Conservation (phyloP, 805 yeast genomes). For the Nakazawaea siamensis region DNA sequence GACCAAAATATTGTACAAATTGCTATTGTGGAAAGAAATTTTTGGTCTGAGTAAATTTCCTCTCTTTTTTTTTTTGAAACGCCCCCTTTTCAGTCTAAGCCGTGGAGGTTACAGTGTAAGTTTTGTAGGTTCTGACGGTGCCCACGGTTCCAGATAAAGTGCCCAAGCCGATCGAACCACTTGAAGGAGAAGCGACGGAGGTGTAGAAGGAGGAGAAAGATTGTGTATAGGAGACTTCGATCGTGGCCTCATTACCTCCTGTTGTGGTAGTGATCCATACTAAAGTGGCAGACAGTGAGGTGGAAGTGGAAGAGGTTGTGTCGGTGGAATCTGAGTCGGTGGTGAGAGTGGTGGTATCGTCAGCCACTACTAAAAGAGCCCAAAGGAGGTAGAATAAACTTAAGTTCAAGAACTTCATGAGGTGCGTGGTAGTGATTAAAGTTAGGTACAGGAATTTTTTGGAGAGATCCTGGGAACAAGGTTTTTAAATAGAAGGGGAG, state of each 20-base stretch:
- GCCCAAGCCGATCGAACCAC: slow-evolving; percentile 78
- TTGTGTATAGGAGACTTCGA: slow-evolving; percentile 45
- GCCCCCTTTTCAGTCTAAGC: no score
- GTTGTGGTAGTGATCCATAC: slow-evolving; percentile 47
- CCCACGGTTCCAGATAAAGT: slow-evolving; percentile 64
- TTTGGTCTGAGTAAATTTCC: no score
- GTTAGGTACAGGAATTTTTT: no score
- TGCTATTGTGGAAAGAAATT: no score
- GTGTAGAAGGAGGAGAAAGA: slow-evolving; percentile 34
- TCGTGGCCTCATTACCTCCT: slow-evolving; percentile 32
- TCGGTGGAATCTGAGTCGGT: slow-evolving; percentile 2
- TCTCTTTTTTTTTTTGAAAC: no score
- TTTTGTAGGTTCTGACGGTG: slow-evolving; percentile 32
- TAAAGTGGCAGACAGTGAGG: slow-evolving; percentile 13
- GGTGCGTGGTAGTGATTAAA: background rate
- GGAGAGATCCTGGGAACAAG: no score
- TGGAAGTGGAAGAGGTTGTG: slow-evolving; percentile 5
- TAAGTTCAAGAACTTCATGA: no score
- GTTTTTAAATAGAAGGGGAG: no score
- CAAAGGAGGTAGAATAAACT: background rate
- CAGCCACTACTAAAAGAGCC: background rate
- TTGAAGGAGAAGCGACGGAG: slow-evolving; percentile 34
- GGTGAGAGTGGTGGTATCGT: background rate
- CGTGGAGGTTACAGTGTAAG: slow-evolving; percentile 24
- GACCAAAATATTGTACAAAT: no score